These are phyloP conservation scores for Silene uniflora DNA, from an alignment of 148 eudicot genomes.

Conservation along the genomic window DNA sequence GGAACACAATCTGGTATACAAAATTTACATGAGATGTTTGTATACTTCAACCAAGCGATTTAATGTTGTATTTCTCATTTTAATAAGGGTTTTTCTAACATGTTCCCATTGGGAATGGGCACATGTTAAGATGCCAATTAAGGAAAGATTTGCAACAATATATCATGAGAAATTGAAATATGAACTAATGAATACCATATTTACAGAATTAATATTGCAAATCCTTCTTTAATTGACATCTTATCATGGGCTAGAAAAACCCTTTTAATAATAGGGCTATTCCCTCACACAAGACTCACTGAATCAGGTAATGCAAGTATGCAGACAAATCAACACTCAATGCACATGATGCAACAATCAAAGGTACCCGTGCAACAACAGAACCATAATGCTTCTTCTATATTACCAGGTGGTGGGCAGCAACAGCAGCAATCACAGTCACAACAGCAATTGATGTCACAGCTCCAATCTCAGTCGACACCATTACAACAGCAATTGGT, in stretches of 20 bases:
- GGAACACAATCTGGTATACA: slow-evolving; percentile 64
- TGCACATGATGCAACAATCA: slow-evolving; percentile 60
- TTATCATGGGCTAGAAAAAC: no score
- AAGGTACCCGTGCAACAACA: slow-evolving; percentile 64
- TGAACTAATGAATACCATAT: no score
- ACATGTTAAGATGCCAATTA: no score
- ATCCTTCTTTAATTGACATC: no score
- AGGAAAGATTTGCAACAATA: no score
- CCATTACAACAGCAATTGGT: slow-evolving; percentile 69
- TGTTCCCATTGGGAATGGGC: no score
- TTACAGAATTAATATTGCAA: no score
- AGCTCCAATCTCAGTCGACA: slow-evolving; percentile 71
- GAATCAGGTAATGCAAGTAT: slow-evolving; percentile 48
- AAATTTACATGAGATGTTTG: slow-evolving; percentile 30
- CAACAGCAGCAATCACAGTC: slow-evolving; percentile 54
- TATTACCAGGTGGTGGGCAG: slow-evolving; percentile 55
- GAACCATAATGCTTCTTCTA: slow-evolving; percentile 34
- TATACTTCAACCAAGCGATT: not conserved
- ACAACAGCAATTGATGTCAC: slow-evolving; percentile 73
- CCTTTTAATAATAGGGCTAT: no score
- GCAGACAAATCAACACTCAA: slow-evolving; percentile 61
- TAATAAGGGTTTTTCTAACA: no score
- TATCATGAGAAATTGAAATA: no score
- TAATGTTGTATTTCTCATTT: not conserved
- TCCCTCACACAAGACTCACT: not conserved